These are phyloP conservation scores for Candida silvicultrix DNA, from an alignment of 805 yeast species.

Conservation along the genomic window DNA sequence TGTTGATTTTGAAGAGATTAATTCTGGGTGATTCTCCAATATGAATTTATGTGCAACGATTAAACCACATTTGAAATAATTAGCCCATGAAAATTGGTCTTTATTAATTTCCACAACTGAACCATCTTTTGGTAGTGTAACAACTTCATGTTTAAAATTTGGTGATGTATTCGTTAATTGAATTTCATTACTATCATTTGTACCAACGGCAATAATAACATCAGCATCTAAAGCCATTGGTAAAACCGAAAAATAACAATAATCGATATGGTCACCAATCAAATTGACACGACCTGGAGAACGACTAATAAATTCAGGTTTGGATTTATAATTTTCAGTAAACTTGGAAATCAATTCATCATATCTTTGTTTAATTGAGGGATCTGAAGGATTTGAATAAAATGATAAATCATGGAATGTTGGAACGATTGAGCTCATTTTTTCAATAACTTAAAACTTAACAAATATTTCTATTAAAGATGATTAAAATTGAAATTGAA, in stretches of 20 bases:
- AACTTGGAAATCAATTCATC: too few relatives aligned
- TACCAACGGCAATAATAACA: slow-evolving; percentile 46
- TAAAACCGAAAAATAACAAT: slow-evolving; percentile 56
- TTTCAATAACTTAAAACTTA: too few relatives aligned
- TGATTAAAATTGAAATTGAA: too few relatives aligned
- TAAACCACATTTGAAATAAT: slow-evolving; percentile 61
- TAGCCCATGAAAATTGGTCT: slow-evolving; percentile 51
- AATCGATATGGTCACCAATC: slow-evolving; percentile 73
- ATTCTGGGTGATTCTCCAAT: slow-evolving; percentile 23
- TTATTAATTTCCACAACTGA: slow-evolving; percentile 39
- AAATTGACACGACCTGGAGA: slow-evolving; percentile 76
- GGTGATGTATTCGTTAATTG: slow-evolving; percentile 26
- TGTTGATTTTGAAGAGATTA: slow-evolving; percentile 16
- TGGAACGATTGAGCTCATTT: too few relatives aligned
- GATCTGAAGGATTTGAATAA: too few relatives aligned
- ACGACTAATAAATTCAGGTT: slow-evolving; percentile 44
- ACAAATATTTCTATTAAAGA: too few relatives aligned
- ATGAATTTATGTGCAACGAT: slow-evolving; percentile 51
- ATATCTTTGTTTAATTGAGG: too few relatives aligned
- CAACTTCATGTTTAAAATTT: too few relatives aligned
- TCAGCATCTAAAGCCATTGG: slow-evolving; percentile 71
- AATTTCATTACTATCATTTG: slow-evolving; percentile 20
- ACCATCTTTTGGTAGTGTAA: too few relatives aligned
- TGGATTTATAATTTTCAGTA: slow-evolving; percentile 1
- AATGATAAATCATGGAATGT: too few relatives aligned